Conservation (phyloP, 345 rosid species). For the Psidium friedrichsthalianum region DNA sequence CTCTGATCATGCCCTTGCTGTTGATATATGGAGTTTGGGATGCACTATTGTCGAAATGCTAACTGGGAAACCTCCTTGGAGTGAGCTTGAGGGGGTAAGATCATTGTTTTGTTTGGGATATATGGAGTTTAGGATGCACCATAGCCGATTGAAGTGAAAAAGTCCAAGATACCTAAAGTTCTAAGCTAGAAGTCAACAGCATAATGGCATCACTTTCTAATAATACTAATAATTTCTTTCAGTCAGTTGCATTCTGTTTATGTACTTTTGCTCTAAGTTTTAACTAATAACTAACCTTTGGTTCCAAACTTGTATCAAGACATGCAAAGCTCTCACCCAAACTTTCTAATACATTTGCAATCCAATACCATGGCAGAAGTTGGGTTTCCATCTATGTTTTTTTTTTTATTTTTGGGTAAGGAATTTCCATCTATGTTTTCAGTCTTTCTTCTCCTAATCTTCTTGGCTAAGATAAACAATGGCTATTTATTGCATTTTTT, state of each 20-base stretch:
- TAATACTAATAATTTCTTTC: background rate
- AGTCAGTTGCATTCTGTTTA: background rate
- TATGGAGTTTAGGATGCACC: too few relatives aligned
- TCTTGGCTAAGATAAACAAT: background rate
- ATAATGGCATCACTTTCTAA: background rate
- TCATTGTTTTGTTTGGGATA: background rate
- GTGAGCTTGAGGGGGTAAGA: conserved; percentile 92
- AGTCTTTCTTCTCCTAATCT: background rate
- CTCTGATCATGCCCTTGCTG: conserved; percentile 81
- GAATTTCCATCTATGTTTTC: background rate
- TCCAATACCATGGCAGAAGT: background rate
- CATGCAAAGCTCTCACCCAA: background rate
- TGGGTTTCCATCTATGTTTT: background rate
- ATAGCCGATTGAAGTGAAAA: background rate
- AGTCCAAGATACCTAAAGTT: background rate
- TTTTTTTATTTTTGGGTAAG: too few relatives aligned
- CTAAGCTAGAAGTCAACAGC: background rate
- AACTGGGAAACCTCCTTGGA: conserved; percentile 98
- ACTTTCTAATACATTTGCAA: background rate
- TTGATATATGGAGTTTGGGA: conserved; percentile 99
- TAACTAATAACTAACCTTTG: background rate
- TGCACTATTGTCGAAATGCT: conserved; percentile 94
- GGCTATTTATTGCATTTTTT: background rate
- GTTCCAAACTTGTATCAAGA: background rate
- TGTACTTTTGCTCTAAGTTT: background rate